Evolutionary conservation across 2,329 filamentous ascomycete species (phyloP).

Genomic region (Bipolaris cookei): DNA sequence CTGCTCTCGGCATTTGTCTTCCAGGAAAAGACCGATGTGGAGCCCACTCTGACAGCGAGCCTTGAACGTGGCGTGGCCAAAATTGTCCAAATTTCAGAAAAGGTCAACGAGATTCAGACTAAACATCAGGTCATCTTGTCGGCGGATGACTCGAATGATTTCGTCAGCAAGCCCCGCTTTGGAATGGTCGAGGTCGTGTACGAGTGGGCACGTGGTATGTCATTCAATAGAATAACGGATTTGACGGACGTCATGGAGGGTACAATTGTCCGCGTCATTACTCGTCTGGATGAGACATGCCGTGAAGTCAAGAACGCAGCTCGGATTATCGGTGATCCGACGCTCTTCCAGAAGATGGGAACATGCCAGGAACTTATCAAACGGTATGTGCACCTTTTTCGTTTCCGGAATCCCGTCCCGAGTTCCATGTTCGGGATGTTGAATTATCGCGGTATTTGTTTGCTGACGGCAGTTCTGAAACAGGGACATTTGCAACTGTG

Average conservation of each 20-base stretch:
- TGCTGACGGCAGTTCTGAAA: constrained; percentile 20
- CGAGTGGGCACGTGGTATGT: constrained; percentile 97
- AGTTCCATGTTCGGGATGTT: background rate
- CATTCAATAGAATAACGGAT: constrained; percentile 96
- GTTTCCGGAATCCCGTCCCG: constrained; percentile 1
- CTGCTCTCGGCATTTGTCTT: constrained; percentile 95
- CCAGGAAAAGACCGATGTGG: constrained; percentile 89
- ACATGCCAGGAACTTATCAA: constrained; percentile 97
- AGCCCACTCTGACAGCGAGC: constrained; percentile 79
- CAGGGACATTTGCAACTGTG: constrained; percentile 51
- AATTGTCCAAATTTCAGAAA: constrained; percentile 89
- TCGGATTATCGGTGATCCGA: constrained; percentile 91
- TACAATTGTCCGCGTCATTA: constrained; percentile 95
- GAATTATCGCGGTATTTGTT: background rate
- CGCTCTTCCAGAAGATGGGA: constrained; percentile 95
- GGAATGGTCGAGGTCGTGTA: constrained; percentile 97
- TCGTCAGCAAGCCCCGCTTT: constrained; percentile 84
- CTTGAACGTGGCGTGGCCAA: constrained; percentile 83
- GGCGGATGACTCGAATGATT: constrained; percentile 89
- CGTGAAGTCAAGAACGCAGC: constrained; percentile 97
- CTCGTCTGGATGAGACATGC: constrained; percentile 91
- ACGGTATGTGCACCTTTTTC: constrained; percentile 70
- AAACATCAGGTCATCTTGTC: constrained; percentile 90
- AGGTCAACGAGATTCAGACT: constrained; percentile 88
- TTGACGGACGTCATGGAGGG: constrained; percentile 96